These are phyloP conservation scores for Suillus plorans DNA, from an alignment of 768 basidiomycete genomes.

Conservation along the genomic window DNA sequence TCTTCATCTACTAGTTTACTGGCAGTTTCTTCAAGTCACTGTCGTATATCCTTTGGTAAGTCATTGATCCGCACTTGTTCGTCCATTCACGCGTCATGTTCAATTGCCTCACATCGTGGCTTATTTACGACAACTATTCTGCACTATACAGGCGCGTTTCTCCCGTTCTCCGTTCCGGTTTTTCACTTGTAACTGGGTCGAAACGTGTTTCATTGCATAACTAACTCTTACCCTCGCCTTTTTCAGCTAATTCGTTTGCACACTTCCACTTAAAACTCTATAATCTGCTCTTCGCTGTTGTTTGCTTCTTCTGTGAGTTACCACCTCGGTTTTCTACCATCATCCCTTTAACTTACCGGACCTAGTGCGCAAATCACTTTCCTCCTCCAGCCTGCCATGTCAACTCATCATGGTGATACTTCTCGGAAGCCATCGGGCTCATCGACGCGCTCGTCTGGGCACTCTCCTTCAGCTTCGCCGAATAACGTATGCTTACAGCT, in stretches of 20 bases:
- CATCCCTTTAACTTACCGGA: constrained; percentile 19
- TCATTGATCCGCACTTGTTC: constrained; percentile 6
- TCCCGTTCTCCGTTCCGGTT: constrained; percentile 32
- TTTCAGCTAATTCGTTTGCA: constrained; percentile 37
- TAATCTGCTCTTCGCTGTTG: constrained; percentile 29
- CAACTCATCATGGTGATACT: constrained; percentile 39
- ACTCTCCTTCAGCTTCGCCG: constrained; percentile 63
- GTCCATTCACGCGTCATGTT: constrained; percentile 29
- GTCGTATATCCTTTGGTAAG: constrained; percentile 32
- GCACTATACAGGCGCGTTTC: constrained; percentile 27
- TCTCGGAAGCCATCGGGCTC: constrained; percentile 71
- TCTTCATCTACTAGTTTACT: constrained; percentile 19
- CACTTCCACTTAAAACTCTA: constrained; percentile 28
- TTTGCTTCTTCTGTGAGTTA: constrained; percentile 28
- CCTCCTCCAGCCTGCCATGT: constrained; percentile 26
- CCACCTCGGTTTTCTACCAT: constrained; percentile 12
- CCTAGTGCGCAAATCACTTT: constrained; percentile 29
- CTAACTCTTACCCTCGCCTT: constrained; percentile 23
- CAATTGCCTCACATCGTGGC: constrained; percentile 30
- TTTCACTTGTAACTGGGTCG: constrained; percentile 15
- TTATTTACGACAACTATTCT: constrained; percentile 29
- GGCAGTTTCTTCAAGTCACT: constrained; percentile 10
- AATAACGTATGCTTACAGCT: constrained; percentile 46
- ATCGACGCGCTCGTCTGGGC: constrained; percentile 61
- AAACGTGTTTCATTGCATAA: constrained; percentile 23